These are phyloP conservation scores for Amoeboaphelidium protococcarum DNA, from an alignment of 371 early-diverging fungal species.

Conservation along the genomic window DNA sequence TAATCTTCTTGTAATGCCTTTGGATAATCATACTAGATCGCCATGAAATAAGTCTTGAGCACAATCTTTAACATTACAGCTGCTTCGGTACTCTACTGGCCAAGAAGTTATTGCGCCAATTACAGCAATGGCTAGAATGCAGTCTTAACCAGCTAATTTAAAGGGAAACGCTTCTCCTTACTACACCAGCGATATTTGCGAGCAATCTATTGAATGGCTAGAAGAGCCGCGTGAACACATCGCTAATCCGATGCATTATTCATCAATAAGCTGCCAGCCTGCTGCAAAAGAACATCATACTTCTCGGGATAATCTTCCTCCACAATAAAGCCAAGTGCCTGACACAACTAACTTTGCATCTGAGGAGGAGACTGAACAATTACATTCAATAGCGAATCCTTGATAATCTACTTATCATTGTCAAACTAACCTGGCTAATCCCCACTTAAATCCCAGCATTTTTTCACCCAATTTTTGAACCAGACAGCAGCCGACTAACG, in stretches of 20 bases:
- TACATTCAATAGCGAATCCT: conserved; percentile 38
- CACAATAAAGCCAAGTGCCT: neutral
- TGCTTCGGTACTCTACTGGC: conserved; percentile 33
- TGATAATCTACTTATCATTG: conserved; percentile 35
- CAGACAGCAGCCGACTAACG: neutral
- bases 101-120: conserved; percentile 71
- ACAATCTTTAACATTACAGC: conserved; percentile 34
- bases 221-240: conserved; percentile 33
- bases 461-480: neutral
- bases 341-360: conserved; percentile 24
- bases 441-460: too few species aligned
- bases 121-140: conserved; percentile 65
- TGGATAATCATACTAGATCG: conserved; percentile 35
- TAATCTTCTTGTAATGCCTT: conserved; percentile 29
- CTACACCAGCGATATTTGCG: conserved; percentile 39
- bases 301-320: neutral
- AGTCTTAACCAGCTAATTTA: conserved; percentile 37
- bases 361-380: conserved; percentile 30
- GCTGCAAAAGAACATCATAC: conserved; percentile 2
- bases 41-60: conserved; percentile 41
- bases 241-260: neutral
- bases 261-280: conserved; percentile 4
- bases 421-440: too few species aligned
- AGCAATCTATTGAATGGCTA: conserved; percentile 45
- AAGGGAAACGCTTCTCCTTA: conserved; percentile 16